Percentiles rank a stretch among this genome's conserved stretches.
These are phyloP conservation scores for Ogataea polymorpha DNA, from an alignment of 805 yeast species.

Conservation along the genomic window DNA sequence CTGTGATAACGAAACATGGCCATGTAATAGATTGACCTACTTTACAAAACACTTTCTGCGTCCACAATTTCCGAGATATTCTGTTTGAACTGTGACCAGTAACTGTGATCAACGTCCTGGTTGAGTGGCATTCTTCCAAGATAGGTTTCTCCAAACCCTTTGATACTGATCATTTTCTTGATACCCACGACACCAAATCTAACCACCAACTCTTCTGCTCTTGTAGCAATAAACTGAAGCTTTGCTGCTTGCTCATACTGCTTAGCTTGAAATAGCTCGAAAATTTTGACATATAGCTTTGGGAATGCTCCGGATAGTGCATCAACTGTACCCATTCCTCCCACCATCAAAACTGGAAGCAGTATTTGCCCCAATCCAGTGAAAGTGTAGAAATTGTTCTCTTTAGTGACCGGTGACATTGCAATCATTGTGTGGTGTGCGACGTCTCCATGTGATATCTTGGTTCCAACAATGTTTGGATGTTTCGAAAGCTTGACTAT, in stretches of 20 bases:
- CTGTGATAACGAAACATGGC: neutral
- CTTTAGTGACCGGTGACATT: constrained; percentile 36
- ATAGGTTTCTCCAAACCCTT: constrained; percentile 43
- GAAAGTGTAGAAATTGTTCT: constrained; percentile 40
- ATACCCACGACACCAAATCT: constrained; percentile 45
- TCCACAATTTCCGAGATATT: constrained; percentile 8
- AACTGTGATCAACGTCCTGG: constrained; percentile 32
- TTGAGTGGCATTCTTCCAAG: constrained; percentile 48
- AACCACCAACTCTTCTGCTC: constrained; percentile 45
- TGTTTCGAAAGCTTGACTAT: constrained; percentile 41
- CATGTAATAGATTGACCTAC: neutral
- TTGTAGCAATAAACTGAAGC: constrained; percentile 41
- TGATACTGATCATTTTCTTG: constrained; percentile 40
- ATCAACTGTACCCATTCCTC: constrained; percentile 50
- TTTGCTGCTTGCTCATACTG: constrained; percentile 39
- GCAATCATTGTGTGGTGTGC: constrained; percentile 45
- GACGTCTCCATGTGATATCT: constrained; percentile 50
- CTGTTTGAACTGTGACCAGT: constrained; percentile 3
- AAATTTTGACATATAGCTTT: constrained; percentile 42
- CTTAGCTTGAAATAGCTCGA: constrained; percentile 38
- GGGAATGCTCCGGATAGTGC: constrained; percentile 54
- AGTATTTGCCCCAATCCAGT: constrained; percentile 53
- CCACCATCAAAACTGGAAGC: constrained; percentile 44
- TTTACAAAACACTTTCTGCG: constrained; percentile 5
- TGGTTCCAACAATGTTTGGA: constrained; percentile 49